Conservation (phyloP, 306 rosid species). For the Glycine tomentella region DNA sequence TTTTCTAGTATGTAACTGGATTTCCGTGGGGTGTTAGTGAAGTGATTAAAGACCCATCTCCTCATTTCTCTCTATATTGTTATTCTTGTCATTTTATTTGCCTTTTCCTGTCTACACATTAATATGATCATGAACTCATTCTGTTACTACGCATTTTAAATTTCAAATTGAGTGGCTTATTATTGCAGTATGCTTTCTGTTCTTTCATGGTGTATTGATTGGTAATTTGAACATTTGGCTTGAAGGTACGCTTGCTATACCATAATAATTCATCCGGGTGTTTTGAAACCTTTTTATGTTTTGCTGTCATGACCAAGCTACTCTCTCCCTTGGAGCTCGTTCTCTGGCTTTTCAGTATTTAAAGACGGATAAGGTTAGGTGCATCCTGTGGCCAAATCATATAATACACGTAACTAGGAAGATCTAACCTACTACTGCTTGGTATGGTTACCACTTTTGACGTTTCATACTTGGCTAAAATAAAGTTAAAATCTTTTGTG, state of each 20-base stretch:
- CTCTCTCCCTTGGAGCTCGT: background rate
- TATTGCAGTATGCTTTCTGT: background rate
- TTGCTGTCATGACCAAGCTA: background rate
- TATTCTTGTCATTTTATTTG: background rate
- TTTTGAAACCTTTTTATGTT: background rate
- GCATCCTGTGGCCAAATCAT: background rate
- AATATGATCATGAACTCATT: background rate
- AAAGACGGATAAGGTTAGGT: slow-evolving; percentile 12
- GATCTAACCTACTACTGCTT: background rate
- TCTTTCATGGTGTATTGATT: background rate
- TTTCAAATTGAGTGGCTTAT: slow-evolving; percentile 16
- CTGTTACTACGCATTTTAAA: background rate
- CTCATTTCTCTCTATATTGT: background rate
- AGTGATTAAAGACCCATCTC: slow-evolving; percentile 44
- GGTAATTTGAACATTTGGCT: background rate
- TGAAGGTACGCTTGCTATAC: background rate
- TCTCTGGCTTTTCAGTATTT: background rate
- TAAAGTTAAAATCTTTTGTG: background rate
- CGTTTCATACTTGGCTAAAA: slow-evolving; percentile 1
- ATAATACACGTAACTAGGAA: background rate
- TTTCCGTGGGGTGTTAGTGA: slow-evolving; percentile 47
- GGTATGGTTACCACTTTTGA: background rate
- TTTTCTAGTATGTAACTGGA: slow-evolving; percentile 45
- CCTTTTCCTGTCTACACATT: too few species aligned
- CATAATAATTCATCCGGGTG: background rate